These are phyloP conservation scores for Trichoderma erinaceum DNA, from an alignment of 495 filamentous ascomycete species.

Conservation along the genomic window DNA sequence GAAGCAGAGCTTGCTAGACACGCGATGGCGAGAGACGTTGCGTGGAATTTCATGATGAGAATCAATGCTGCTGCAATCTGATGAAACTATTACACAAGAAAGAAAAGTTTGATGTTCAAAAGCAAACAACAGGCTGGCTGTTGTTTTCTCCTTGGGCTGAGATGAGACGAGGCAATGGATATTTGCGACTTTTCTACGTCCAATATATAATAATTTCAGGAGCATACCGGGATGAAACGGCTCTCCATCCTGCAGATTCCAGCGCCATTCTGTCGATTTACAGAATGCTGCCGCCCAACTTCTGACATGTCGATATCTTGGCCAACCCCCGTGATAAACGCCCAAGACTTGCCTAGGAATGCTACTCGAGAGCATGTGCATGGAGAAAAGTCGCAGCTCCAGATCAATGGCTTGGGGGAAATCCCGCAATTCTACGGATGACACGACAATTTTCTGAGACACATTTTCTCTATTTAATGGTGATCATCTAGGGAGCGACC, in stretches of 20 bases:
- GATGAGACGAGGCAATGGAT: too few species aligned
- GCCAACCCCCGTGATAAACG: neutral
- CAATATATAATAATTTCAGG: neutral
- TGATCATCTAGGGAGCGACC: neutral
- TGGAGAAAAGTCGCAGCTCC: neutral
- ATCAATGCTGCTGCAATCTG: neutral
- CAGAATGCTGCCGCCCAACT: neutral
- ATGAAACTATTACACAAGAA: neutral
- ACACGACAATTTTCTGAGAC: neutral
- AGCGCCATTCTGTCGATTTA: neutral
- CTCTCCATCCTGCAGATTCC: neutral
- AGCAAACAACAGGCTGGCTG: too few species aligned
- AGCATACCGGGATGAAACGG: neutral
- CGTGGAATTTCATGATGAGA: slow-evolving; percentile 9
- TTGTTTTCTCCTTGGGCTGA: too few species aligned
- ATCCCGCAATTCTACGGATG: neutral
- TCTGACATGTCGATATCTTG: neutral
- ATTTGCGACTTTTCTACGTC: neutral
- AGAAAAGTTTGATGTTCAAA: neutral
- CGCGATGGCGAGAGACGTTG: neutral
- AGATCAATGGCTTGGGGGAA: neutral
- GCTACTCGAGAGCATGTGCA: neutral
- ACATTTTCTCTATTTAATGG: neutral
- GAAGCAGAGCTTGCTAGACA: slow-evolving; percentile 2
- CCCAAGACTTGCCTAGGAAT: neutral